Evolutionary conservation across 139 green algal species (phyloP), one percentile per base, ranked within the genome.

Genomic region (Chlamydomonas eustigma): DNA sequence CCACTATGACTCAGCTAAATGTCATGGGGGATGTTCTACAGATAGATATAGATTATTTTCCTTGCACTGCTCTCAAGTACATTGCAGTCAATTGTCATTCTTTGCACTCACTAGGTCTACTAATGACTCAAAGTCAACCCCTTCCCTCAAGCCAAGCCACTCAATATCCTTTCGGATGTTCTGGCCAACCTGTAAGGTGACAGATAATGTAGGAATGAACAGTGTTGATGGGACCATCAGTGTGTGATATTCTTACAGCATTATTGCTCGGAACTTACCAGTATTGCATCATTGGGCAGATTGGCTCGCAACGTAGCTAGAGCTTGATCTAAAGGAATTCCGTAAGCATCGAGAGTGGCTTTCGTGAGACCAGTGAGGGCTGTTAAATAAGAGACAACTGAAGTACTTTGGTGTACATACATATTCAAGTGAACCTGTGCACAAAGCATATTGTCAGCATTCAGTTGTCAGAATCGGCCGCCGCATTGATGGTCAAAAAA

Each of bases 111-210:
- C 76, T 50, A 97, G 78, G 71, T 97, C 93, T 52, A 92, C 73
- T 69, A 96, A 81, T 1, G 80, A 75, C 64, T 87, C 78, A 64
- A 91, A 98, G 74, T 98, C 90, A 24, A 44, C n/a, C 1, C 91
- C 91, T 73, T 97, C 88, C 65, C 84, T 86, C 30, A 98, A 77
- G 0, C 84, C 79, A 66, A 98, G 80, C 94, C 94, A 98, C 63
- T 90, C 34, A 1, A 98, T 87, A 71, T 98, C 94, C 77, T 94
- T 78, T 2, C 66, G 8, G 35, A 98, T 95, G 85, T 92, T 96
- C 71, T 97, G 92, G 0, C 93, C 93, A 28, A 97, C 90, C 25
- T 97, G 85, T 2, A 93, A 82, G 2, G 88, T 33, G 32, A 0
- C 22, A 34, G 28, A 30, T 12, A 30, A 38, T 32, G 30, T 25